Base-by-base conservation (phyloP, 148 eudicot genomes). In the Rhododendron henanense region DNA sequence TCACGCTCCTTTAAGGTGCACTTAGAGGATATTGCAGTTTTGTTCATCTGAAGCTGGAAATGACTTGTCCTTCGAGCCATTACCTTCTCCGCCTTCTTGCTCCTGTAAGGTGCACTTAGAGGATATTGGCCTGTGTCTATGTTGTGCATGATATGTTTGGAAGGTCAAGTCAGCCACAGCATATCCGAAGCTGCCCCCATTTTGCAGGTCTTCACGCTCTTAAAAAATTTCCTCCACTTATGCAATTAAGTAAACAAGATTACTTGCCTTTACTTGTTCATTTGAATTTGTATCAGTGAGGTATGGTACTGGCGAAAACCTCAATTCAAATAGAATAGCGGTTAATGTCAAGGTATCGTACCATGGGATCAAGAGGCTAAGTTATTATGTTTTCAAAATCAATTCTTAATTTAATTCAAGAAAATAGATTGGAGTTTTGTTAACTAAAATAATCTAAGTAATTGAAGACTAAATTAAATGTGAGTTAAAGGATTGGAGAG, bases 81-180 rank as follows among this genome's bases (percentile, higher is more conserved):
- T 95, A 57, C 90, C 97, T 85, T 92, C 95, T 78, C 94, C 91
- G 85, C 83, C 85, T 53, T 92, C 95, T 80, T 95, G 99, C 88
- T 96, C 98, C 41, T 95, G 94, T 85, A 93, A 85, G 88, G 83
- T 93, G 87, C 87, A 93, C 59, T 93, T 92, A 81, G 98, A 96
- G 87, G 99, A 96, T 90, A 94, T 96, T 88, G 94, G 93, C 77
- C 91, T 89, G 85, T 91, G 87, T 89, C 91, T 95, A 63, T 92
- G 92, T 90, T 96, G 98, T 92, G 95, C 94, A 89, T 96, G 98
- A 96, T 93, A 94, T 94, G 83, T 96, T 95, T 90, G 98, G 99
- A 88, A 96, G 99, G 93, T 92, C 94, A 85, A 96, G 98, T 90
- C 92, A 92, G 78, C 94, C 41, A 39, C 41, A 39, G 41, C 41